Base-by-base conservation (phyloP, 139 green algal genomes). In the Desmodesmus armatus region DNA sequence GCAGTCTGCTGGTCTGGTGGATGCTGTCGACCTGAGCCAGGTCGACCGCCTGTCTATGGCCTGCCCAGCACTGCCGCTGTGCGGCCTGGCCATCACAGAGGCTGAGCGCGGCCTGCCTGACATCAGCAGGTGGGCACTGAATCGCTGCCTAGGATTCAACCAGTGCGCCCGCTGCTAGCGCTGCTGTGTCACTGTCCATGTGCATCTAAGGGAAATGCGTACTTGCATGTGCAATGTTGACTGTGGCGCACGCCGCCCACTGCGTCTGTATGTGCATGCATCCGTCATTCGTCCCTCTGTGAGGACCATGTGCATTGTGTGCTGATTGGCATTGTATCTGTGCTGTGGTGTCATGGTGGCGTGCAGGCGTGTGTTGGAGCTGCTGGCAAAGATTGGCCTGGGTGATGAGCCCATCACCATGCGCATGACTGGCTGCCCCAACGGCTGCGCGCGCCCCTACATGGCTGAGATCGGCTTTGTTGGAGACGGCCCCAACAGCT, bases 401-500 rank as follows among this genome's bases (percentile, higher is more conserved):
- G 70, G 85, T 21, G 83, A 89, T 23, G 92, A 98, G 84, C 69
- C 88, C 31, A 87, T 99, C 66, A 91, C 98, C 23, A 89, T 99
- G 81, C 94, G 98, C 83, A 99, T 99, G 96, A 99, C 98, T 44
- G 97, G 98, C 73, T 99, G 98, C 94, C 98, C 98, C 85, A 99
- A 99, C 87, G 98, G 98, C 67, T 99, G 98, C 91, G 94, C 97
- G 17, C 88, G 98, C 66, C 98, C 98, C 0, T 99, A 99, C 93
- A 99, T 98, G 95, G 98, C 97, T 23, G 98, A 99, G 94, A 87
- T 99, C 15, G 98, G 96, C 41, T 98, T 99, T 87, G 98, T 99
- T 62, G 96, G 96, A 15, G 98, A 99, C 85, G 98, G 98, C 17
- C 95, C 98, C 78, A 99, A 98, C 92, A 96, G 84, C 58, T 99